A percentile compares a stretch with the other conserved stretches of the same genome.
Conservation (phyloP, 1,284 basidiomycete genomes). For the Ganoderma leucocontextum region DNA sequence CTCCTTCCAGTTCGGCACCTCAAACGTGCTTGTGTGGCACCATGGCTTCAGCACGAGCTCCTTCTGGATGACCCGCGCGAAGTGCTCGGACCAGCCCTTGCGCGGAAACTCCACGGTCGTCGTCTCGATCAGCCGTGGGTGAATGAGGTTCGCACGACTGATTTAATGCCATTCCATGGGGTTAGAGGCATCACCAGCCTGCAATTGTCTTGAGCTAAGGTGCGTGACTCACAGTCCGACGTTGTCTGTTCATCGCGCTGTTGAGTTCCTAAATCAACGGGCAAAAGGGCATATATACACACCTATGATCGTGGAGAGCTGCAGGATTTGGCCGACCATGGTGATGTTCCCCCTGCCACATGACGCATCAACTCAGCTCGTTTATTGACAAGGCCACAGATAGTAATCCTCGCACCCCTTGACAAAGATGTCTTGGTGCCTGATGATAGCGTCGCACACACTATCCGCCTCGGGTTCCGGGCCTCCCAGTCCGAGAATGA, state of each 20-base stretch:
- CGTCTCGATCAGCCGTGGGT: slow-evolving; percentile 52
- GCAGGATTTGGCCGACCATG: slow-evolving; percentile 59
- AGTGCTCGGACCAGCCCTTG: slow-evolving; percentile 56
- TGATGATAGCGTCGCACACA: slow-evolving; percentile 64
- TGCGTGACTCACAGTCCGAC: slow-evolving; percentile 51
- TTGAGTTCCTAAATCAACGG: not conserved
- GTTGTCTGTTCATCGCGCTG: slow-evolving; percentile 46
- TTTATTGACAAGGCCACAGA: not conserved
- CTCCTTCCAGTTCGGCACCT: slow-evolving; percentile 54
- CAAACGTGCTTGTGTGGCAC: slow-evolving; percentile 61
- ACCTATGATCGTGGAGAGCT: slow-evolving; percentile 60
- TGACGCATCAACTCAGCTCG: not conserved
- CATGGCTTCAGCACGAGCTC: slow-evolving; percentile 59
- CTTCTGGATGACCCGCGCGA: slow-evolving; percentile 54
- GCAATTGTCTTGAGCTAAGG: not conserved
- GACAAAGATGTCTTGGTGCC: slow-evolving; percentile 67
- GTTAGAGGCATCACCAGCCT: not conserved
- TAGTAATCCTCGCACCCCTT: slow-evolving; percentile 49
- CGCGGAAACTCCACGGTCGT: slow-evolving; percentile 54
- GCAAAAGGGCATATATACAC: slow-evolving; percentile 19
- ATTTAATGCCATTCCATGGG: not conserved
- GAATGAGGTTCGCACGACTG: slow-evolving; percentile 56
- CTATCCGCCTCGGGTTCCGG: slow-evolving; percentile 62
- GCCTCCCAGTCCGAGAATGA: slow-evolving; percentile 54
- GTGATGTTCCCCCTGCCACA: slow-evolving; percentile 55